Evolutionary conservation across 768 basidiomycete genomes (phyloP), one percentile per base, ranked within the genome.

Genomic region (Leccinum aurantiacum): DNA sequence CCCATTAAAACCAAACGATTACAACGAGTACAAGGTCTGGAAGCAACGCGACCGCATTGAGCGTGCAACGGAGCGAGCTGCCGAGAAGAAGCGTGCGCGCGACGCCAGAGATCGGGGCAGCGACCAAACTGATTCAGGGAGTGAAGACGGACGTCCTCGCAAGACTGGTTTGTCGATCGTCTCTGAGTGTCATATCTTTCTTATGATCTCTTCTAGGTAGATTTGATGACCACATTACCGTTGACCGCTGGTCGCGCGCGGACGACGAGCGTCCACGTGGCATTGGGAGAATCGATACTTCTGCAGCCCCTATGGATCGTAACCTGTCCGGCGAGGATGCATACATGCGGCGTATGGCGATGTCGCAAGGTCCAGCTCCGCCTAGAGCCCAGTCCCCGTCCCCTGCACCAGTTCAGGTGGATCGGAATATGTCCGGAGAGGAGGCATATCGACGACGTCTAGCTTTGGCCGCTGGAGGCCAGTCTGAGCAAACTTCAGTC

Each of bases 1-100:
- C 63, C 89, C 91, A 2, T 74, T 86, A 22, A 84, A 89, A 25
- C 93, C 93, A 2, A 94, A 94, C 60, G 93, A 95, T 65, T 93
- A 94, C 74, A 87, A 88, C 65, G 93, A 94, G 66, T 94, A 87
- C 79, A 94, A 93, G 67, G 65, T 84, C 11, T 93, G 87, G 86
- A 88, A 88, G 64, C 84, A 85, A 62, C 85, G 85, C 58, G 89
- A 91, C 25, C 84, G 84, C 46, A 90, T 89, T 52, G 89, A 93
- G 64, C 77, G 84, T 47, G 81, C 88, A n/a, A 66, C 73, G 15
- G 84, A 88, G 63, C 81, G 86, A 35, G 69, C 82, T n/a, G 80
- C 80, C 11, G 85, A 89, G 70, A 75, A 80, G 38, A 88, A 89
- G 64, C 79, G 86, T 44, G 77, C 75, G 27, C 79, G 86, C 59